Evolutionary conservation across 2,329 filamentous ascomycete species (phyloP).

Genomic region (Venturia asperata): DNA sequence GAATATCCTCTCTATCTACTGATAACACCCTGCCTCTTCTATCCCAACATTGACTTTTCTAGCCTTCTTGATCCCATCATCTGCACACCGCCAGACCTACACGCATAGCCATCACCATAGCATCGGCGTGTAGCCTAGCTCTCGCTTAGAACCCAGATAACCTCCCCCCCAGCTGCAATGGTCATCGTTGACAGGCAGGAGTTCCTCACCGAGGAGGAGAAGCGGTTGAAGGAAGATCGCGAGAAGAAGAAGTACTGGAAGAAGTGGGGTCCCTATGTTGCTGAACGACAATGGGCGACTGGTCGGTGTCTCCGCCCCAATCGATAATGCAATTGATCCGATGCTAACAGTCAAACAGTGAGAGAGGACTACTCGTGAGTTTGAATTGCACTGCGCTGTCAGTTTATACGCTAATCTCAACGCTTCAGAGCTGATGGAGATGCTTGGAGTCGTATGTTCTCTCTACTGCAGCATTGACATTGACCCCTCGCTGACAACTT

Average conservation of each 20-base stretch:
- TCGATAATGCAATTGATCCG: conserved; percentile 6
- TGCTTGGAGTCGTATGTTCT: conserved; percentile 81
- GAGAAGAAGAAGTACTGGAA: conserved; percentile 91
- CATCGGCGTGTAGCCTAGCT: background rate
- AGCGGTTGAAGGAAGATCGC: conserved; percentile 77
- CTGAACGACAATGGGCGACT: conserved; percentile 93
- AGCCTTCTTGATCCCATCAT: background rate
- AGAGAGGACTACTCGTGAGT: conserved; percentile 68
- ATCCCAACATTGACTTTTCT: background rate
- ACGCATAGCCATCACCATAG: background rate
- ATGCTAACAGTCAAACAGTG: conserved; percentile 47
- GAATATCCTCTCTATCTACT: background rate
- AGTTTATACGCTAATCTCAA: conserved; percentile 12
- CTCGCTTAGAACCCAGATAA: background rate
- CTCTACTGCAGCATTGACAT: conserved; percentile 4
- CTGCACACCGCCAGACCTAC: conserved; percentile 1
- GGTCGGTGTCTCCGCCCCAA: conserved; percentile 45
- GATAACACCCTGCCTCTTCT: background rate
- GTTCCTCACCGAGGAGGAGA: conserved; percentile 84
- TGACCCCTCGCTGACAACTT: conserved; percentile 26
- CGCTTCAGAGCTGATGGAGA: conserved; percentile 66
- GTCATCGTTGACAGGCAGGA: conserved; percentile 84
- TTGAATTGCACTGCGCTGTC: conserved; percentile 45
- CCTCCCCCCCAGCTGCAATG: conserved; percentile 46
- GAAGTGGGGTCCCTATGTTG: conserved; percentile 91